A percentile compares a stretch with the other conserved stretches of the same genome.
Conservation (phyloP, 352 stramenopile genomes). For the Phytophthora pinifolia region DNA sequence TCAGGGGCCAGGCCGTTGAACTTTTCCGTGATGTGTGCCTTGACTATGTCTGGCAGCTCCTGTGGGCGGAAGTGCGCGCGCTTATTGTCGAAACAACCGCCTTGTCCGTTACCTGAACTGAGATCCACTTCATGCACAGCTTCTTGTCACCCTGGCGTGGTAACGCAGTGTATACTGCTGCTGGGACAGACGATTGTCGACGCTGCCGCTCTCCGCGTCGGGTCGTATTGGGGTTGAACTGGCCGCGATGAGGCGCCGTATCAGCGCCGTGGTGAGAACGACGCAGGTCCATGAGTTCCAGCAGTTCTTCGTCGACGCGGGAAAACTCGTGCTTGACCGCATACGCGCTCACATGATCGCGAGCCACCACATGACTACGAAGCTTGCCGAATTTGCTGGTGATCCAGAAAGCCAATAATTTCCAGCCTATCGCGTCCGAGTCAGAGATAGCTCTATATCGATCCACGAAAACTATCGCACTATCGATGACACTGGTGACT, state of each 20-base stretch:
- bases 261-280: background rate
- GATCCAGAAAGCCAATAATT: conserved; percentile 11
- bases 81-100: conserved; percentile 8
- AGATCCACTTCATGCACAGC: conserved; percentile 11
- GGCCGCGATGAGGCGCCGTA: background rate
- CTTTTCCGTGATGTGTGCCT: background rate
- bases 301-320: conserved; percentile 3
- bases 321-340: conserved; percentile 5
- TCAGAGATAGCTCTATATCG: background rate
- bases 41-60: background rate
- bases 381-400: conserved; percentile 13
- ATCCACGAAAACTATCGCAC: background rate
- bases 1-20: background rate
- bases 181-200: background rate
- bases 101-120: background rate
- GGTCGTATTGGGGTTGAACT: background rate
- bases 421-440: background rate
- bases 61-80: conserved; percentile 6
- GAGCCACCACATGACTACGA: background rate
- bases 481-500: background rate
- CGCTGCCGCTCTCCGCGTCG: background rate
- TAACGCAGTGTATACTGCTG: background rate
- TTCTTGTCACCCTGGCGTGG: conserved; percentile 1
- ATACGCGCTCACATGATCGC: background rate
- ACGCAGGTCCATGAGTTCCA: conserved; percentile 5